phyloP scores from a whole-genome alignment of 2,329 filamentous ascomycete species.

The Chaetomium sp. region DNA sequence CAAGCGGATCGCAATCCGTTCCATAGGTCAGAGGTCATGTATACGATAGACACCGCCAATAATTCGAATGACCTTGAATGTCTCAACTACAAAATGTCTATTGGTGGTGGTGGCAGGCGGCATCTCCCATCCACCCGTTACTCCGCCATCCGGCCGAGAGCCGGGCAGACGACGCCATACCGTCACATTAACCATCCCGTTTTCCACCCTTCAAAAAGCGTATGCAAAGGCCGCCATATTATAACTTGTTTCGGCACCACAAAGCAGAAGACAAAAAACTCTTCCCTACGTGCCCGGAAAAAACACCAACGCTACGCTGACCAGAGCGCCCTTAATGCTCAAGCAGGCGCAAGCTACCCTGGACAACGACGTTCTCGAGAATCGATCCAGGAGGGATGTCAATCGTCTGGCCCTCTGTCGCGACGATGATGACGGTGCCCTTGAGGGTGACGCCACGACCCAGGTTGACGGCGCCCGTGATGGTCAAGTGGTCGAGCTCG shows the following conservation, averaged over 20 bases:
- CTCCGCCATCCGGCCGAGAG: slow-evolving; percentile 1
- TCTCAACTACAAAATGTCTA: slow-evolving; percentile 18
- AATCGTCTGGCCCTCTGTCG: slow-evolving; percentile 96
- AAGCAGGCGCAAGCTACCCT: slow-evolving; percentile 82
- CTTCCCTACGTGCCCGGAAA: neutral
- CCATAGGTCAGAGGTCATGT: too few relatives aligned
- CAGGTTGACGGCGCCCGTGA: slow-evolving; percentile 95
- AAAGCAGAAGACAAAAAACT: slow-evolving; percentile 3
- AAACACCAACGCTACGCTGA: slow-evolving; percentile 17
- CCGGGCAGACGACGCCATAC: neutral
- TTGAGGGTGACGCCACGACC: slow-evolving; percentile 94
- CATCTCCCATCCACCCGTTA: neutral
- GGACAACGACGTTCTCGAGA: slow-evolving; percentile 97
- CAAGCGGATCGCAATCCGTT: too few relatives aligned
- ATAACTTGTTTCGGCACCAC: slow-evolving; percentile 10
- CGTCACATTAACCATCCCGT: neutral
- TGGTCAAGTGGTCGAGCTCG: slow-evolving; percentile 92
- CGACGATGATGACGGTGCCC: slow-evolving; percentile 98
- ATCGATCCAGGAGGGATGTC: slow-evolving; percentile 96
- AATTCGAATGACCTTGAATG: neutral
- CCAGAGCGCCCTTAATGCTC: slow-evolving; percentile 57
- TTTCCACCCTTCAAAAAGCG: slow-evolving; percentile 6
- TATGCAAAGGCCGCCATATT: slow-evolving; percentile 20
- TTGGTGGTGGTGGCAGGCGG: neutral
- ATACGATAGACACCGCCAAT: neutral